Base-by-base conservation (phyloP, 164 flowering plant genomes). In the Tetrastigma voinierianum region DNA sequence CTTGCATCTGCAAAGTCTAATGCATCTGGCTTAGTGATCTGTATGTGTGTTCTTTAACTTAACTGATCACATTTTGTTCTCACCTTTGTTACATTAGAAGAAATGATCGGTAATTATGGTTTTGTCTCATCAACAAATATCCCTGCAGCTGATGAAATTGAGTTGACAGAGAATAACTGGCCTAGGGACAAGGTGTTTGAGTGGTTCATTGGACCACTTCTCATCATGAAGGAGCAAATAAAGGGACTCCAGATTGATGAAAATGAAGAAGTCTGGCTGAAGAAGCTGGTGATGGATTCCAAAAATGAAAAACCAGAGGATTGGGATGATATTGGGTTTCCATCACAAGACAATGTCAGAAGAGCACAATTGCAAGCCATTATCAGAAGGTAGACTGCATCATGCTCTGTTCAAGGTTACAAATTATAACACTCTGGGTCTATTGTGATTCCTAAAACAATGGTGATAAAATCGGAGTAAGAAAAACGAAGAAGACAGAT, bases 201-300 rank as follows among this genome's bases (percentile, higher is more conserved):
- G 67, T 95, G 97, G 99, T 88, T 87, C 49, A 72, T 92, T 16
- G 91, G 76, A 18, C 99, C 97, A 5, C 64, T 95, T 12, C 61
- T 92, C 52, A 78, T 88, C 47, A 87, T 95, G 77, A 92, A 92
- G 75, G 99, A 95, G 72, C 97, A 92, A 74, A 74, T 95, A 52
- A 90, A 82, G 79, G 81, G 77, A 12, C 85, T 90, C 2, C 73
- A 83, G 16, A 51, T 94, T 51, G 59, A 76, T 46, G 90, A 86
- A 67, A 71, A 66, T 61, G 98, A 94, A 79, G 93, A 87, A 65
- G 67, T 70, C 9, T 90, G 84, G 69, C 71, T 94, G 68, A 82
- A 72, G 71, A 78, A 76, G 62, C 70, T 91, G 51, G 71, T 87
- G 12, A 82, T 89, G 82, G 48, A 18, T 10, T 64, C 61, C 82